Evolutionary conservation across 2,329 filamentous ascomycete species (phyloP).

Genomic region (Phaeosphaeria sp.): DNA sequence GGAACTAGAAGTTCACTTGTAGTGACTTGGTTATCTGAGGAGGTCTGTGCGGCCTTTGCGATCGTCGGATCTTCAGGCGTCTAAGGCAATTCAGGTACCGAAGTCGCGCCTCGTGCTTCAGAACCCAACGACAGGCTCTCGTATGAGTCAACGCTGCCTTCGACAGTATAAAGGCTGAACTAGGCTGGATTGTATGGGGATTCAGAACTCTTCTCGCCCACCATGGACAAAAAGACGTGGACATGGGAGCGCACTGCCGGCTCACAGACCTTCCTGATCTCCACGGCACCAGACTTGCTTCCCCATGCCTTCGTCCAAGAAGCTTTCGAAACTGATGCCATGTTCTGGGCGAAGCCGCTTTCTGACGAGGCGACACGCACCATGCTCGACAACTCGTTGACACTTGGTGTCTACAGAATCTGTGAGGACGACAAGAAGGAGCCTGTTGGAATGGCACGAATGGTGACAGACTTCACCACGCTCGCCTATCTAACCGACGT

Average conservation of each 20-base stretch:
- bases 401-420: slow-evolving; percentile 36
- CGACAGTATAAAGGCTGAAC: neutral
- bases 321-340: slow-evolving; percentile 32
- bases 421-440: slow-evolving; percentile 20
- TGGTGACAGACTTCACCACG: slow-evolving; percentile 74
- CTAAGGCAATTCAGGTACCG: neutral
- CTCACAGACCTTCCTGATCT: slow-evolving; percentile 34
- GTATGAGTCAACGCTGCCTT: neutral
- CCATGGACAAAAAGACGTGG: slow-evolving; percentile 27
- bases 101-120: neutral
- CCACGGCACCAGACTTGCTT: slow-evolving; percentile 33
- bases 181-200: neutral
- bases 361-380: slow-evolving; percentile 20
- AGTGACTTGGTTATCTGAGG: too few relatives aligned
- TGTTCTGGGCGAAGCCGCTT: slow-evolving; percentile 43
- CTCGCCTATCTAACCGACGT: slow-evolving; percentile 75
- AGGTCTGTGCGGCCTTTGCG: neutral
- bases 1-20: too few relatives aligned
- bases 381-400: slow-evolving; percentile 43
- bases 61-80: neutral
- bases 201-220: neutral
- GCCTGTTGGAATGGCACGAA: slow-evolving; percentile 65
- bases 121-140: neutral
- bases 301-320: slow-evolving; percentile 39
- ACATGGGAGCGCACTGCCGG: slow-evolving; percentile 32